Percentiles rank a stretch among this genome's conserved stretches.
Evolutionary conservation across 768 basidiomycete species (phyloP).

Genomic region (Daedaleopsis sinensis): DNA sequence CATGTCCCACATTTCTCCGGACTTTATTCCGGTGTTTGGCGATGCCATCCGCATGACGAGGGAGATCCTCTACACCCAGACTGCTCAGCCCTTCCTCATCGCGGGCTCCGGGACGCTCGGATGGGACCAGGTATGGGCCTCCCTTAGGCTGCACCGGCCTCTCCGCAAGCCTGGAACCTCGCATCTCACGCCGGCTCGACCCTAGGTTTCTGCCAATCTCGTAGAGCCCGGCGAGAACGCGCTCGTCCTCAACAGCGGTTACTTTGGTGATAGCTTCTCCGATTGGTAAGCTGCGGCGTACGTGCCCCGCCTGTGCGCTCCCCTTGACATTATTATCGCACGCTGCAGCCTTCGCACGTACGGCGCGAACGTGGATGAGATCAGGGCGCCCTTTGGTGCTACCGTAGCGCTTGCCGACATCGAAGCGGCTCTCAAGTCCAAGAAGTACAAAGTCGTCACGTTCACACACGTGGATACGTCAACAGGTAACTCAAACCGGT

Average conservation of each 20-base stretch:
- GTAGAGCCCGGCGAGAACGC: constrained; percentile 79
- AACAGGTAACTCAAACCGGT: constrained; percentile 47
- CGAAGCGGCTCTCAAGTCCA: constrained; percentile 68
- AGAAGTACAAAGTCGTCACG: constrained; percentile 87
- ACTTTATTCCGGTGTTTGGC: constrained; percentile 87
- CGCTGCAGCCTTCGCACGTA: constrained; percentile 74
- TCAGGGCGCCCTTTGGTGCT: constrained; percentile 84
- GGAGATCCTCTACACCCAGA: constrained; percentile 75
- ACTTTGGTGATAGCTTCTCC: constrained; percentile 91
- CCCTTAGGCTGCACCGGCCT: no score
- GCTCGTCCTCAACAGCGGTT: constrained; percentile 87
- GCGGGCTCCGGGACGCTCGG: constrained; percentile 95
- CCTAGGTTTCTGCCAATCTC: constrained; percentile 85
- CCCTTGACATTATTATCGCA: not conserved
- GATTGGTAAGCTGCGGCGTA: constrained; percentile 64
- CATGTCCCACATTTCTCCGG: constrained; percentile 86
- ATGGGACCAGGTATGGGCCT: constrained; percentile 89
- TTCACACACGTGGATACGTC: constrained; percentile 97
- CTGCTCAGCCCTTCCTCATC: constrained; percentile 89
- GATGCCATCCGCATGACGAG: constrained; percentile 86
- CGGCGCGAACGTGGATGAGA: constrained; percentile 83
- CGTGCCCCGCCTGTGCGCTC: not conserved
- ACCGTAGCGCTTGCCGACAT: constrained; percentile 63
- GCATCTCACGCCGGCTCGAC: constrained; percentile 3
- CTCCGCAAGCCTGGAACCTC: not conserved